A percentile compares a stretch with the other conserved stretches of the same genome.
Conservation (phyloP, 192 early-diverging fungal species). For the Coemansia biformis region DNA sequence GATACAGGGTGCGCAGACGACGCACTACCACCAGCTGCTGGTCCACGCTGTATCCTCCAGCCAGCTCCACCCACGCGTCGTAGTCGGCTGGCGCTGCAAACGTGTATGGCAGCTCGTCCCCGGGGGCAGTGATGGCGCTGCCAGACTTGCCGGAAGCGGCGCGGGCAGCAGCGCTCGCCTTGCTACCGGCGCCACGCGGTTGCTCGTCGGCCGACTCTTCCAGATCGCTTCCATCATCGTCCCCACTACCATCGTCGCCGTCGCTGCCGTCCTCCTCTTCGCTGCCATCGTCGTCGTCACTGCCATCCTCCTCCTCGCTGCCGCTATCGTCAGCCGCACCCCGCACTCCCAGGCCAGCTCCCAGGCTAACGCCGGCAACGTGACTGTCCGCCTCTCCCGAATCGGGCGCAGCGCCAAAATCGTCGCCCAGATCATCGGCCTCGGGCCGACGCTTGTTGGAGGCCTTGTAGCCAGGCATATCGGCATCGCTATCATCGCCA, state of each 20-base stretch:
- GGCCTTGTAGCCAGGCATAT: constrained; percentile 46
- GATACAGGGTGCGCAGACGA: constrained; percentile 78
- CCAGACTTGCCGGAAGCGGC: no score
- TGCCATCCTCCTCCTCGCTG: constrained; percentile 35
- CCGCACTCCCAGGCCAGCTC: constrained; percentile 23
- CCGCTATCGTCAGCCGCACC: constrained; percentile 7
- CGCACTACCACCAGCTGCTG: constrained; percentile 71
- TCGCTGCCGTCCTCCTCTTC: constrained; percentile 50
- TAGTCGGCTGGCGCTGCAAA: constrained; percentile 76
- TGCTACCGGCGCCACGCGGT: no score
- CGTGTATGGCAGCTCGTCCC: constrained; percentile 72
- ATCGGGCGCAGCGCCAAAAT: constrained; percentile 55
- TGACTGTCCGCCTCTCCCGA: background rate
- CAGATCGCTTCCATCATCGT: background rate
- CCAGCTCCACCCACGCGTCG: constrained; percentile 61
- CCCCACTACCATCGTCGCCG: constrained; percentile 31
- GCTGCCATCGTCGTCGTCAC: constrained; percentile 50
- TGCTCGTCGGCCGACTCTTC: no score
- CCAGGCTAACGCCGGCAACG: constrained; percentile 22
- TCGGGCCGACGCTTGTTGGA: constrained; percentile 50
- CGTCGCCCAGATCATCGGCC: constrained; percentile 67
- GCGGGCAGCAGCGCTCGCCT: no score
- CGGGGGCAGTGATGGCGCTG: no score
- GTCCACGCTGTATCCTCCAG: constrained; percentile 57
- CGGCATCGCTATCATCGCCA: constrained; percentile 56